phyloP scores from a whole-genome alignment of 1,284 basidiomycete species.

The Ceratobasidium papillatum region DNA sequence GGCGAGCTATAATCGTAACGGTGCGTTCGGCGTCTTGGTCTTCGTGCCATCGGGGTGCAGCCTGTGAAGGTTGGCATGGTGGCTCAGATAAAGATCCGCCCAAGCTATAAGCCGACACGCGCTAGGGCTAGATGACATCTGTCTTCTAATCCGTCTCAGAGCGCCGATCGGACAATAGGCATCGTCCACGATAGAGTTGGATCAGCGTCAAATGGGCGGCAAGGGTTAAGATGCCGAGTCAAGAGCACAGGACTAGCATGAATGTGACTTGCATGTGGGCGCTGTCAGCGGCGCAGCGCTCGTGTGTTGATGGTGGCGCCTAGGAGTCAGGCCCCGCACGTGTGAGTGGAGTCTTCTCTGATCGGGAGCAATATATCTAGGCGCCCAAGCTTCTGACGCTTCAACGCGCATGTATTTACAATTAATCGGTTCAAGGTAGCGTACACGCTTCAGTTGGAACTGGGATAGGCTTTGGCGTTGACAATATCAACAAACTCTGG shows the following conservation, averaged over 20 bases:
- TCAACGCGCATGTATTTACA: slow-evolving; percentile 17
- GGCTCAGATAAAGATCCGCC: background rate
- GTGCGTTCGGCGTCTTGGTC: background rate
- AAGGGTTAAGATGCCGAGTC: background rate
- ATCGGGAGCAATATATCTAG: background rate
- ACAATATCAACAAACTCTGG: slow-evolving; percentile 95
- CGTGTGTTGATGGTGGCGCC: no score
- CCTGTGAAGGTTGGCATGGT: background rate
- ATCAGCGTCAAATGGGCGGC: background rate
- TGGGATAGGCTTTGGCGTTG: slow-evolving; percentile 61
- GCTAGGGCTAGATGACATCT: no score
- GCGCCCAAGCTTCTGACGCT: background rate
- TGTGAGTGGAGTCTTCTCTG: background rate
- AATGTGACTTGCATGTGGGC: background rate
- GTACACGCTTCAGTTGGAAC: background rate
- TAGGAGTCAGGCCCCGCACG: no score
- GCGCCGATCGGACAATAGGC: no score
- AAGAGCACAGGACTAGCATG: no score
- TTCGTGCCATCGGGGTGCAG: background rate
- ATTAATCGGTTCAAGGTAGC: background rate
- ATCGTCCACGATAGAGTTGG: background rate
- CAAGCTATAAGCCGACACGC: no score
- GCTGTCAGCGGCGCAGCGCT: background rate
- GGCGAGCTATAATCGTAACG: background rate
- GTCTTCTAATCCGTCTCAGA: no score